Conservation (phyloP, 129 eudicot genomes). For the Logfia minima region DNA sequence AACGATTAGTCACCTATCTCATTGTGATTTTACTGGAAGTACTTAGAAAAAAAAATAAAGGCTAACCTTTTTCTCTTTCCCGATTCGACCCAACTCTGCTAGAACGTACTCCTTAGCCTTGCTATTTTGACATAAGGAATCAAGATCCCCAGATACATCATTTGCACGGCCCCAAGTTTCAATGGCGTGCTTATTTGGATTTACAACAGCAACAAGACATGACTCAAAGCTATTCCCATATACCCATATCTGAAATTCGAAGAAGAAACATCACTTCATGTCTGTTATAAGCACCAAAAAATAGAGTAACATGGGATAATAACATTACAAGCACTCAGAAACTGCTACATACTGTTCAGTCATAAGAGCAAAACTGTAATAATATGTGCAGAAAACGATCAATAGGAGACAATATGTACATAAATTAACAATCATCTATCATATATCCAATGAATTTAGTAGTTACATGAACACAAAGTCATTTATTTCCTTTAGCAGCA, state of each 20-base stretch:
- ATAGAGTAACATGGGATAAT: not conserved
- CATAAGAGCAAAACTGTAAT: not conserved
- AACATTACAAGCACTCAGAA: no score
- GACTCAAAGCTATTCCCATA: slow-evolving; percentile 92
- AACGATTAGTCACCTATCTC: not conserved
- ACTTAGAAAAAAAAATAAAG: not conserved
- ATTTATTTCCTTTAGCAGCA: no score
- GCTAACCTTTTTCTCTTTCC: slow-evolving; percentile 80
- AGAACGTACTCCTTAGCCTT: slow-evolving; percentile 61
- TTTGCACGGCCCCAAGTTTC: slow-evolving; percentile 67
- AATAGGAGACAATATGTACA: not conserved
- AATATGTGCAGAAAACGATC: not conserved
- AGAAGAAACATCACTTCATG: not conserved
- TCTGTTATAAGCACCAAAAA: not conserved
- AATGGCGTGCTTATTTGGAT: slow-evolving; percentile 64
- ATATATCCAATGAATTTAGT: not conserved
- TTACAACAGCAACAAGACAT: slow-evolving; percentile 71
- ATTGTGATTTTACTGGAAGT: not conserved
- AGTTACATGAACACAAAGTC: no score
- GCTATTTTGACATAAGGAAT: slow-evolving; percentile 56
- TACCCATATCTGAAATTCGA: slow-evolving; percentile 66
- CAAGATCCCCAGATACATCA: slow-evolving; percentile 60
- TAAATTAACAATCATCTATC: not conserved
- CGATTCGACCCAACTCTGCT: slow-evolving; percentile 57
- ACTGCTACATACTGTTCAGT: no score